These are phyloP conservation scores for Coelastrella sp. DNA, from an alignment of 139 green algal genomes.

Conservation along the genomic window DNA sequence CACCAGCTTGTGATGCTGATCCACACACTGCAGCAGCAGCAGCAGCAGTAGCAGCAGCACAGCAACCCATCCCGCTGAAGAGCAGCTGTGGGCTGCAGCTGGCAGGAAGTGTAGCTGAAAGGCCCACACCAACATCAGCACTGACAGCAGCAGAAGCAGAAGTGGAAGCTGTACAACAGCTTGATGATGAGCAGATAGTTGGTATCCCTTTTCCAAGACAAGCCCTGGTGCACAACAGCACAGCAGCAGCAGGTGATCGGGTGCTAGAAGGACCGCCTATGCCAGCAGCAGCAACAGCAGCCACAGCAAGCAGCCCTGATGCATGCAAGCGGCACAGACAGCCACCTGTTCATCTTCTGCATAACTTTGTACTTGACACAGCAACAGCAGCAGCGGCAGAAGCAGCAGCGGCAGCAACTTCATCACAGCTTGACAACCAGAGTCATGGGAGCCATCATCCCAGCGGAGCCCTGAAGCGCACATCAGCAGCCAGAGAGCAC, in stretches of 20 bases:
- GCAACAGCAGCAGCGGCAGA: constrained; percentile 12
- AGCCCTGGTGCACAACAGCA: too few relatives aligned
- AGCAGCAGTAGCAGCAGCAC: neutral
- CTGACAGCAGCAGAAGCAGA: constrained; percentile 7
- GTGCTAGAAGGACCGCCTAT: neutral
- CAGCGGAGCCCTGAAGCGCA: too few relatives aligned
- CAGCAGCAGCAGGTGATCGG: neutral
- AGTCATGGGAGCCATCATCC: too few relatives aligned
- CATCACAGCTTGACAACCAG: neutral
- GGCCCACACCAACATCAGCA: neutral
- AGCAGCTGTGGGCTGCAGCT: neutral
- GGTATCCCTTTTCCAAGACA: too few relatives aligned
- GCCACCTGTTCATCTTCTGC: neutral
- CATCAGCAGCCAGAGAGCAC: neutral
- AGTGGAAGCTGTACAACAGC: neutral
- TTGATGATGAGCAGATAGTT: too few relatives aligned
- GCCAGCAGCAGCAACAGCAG: constrained; percentile 15
- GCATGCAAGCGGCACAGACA: neutral
- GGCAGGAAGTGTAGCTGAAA: neutral
- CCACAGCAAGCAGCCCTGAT: neutral
- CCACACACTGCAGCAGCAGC: neutral
- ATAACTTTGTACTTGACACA: neutral
- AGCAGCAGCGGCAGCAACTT: neutral
- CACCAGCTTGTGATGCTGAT: neutral
- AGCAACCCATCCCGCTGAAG: neutral